Evolutionary conservation across 306 rosid genomes (phyloP), one percentile per base, ranked within the genome.

Genomic region (Corylus americana): DNA sequence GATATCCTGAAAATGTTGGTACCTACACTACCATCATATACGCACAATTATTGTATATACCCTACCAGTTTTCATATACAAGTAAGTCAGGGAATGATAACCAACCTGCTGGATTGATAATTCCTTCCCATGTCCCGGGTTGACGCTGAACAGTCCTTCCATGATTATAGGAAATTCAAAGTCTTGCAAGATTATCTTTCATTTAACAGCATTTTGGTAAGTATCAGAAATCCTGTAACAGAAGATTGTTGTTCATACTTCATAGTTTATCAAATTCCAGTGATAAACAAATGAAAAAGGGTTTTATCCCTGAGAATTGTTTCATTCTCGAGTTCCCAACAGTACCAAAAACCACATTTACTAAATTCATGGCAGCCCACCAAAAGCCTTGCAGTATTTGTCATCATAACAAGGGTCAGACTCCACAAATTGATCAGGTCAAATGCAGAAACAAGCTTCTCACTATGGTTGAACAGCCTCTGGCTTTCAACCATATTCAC

Each of bases 401-500:
- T 6, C 8, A 63, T 63, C 70, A 63, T 64, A 64, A 64, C 7
- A 31, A 17, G 70, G 12, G 70, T 17, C 68, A 27, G 47, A 35
- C 4, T 20, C 2, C 70, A 13, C 44, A 62, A 31, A 64, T 37
- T 64, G 70, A 64, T 64, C 22, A 27, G 11, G 18, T 0, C 47
- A 31, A 64, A 35, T 64, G 47, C 70, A 64, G 3, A 20, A 22
- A 11, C 1, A 58, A 58, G 35, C 64, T 62, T 62, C 69, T 62
- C 42, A 12, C 69, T 13, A 13, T 62, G 18, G 69, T 18, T 62
- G 49, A 67, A 67, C 50, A 37, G 48, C 50, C 12, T 66, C 14
- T 39, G 20, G 71, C 14, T 63, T 49, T 77, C 55, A 63, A 31
- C 39, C 71, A 67, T 51, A 77, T 59, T 66, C 73, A 11, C 71